phyloP scores from a whole-genome alignment of 2,329 filamentous ascomycete species.

The Annulohypoxylon truncatum region DNA sequence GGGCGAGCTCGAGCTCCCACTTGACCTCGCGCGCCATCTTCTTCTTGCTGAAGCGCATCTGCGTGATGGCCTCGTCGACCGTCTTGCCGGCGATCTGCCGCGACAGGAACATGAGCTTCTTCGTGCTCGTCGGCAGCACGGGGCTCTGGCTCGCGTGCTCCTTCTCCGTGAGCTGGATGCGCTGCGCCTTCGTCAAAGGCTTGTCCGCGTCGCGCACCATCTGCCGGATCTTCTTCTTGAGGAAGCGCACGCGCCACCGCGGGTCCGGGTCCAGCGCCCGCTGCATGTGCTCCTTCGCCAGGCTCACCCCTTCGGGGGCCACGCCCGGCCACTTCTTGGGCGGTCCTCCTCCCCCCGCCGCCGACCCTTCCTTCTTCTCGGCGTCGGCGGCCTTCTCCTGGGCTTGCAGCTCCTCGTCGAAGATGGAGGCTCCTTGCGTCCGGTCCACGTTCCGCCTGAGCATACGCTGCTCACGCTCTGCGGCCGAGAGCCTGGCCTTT shows the following conservation, averaged over 20 bases:
- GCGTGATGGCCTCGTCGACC: slow-evolving; percentile 90
- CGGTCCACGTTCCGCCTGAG: slow-evolving; percentile 58
- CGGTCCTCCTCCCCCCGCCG: too few species aligned
- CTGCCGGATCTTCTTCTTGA: slow-evolving; percentile 85
- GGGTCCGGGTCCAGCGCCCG: slow-evolving; percentile 81
- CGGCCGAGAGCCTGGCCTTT: slow-evolving; percentile 29
- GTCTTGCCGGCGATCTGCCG: slow-evolving; percentile 92
- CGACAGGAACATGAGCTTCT: slow-evolving; percentile 89
- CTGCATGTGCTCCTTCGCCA: slow-evolving; percentile 64
- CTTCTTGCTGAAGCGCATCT: slow-evolving; percentile 97
- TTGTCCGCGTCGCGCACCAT: slow-evolving; percentile 71
- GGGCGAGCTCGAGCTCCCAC: slow-evolving; percentile 82
- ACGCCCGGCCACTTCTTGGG: too few species aligned
- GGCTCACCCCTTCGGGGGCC: slow-evolving; percentile 54
- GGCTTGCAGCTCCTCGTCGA: slow-evolving; percentile 67
- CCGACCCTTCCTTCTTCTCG: too few species aligned
- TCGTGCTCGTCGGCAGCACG: slow-evolving; percentile 83
- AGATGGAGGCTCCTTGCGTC: slow-evolving; percentile 67
- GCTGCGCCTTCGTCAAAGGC: slow-evolving; percentile 72
- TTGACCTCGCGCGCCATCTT: slow-evolving; percentile 84
- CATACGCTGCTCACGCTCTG: slow-evolving; percentile 57
- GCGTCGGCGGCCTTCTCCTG: background rate
- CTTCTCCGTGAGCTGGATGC: slow-evolving; percentile 73
- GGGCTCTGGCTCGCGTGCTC: slow-evolving; percentile 70
- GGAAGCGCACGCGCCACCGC: slow-evolving; percentile 75